Evolutionary conservation across 441 rosid species (phyloP), one percentile per base, ranked within the genome.

Genomic region (Hura crepitans): DNA sequence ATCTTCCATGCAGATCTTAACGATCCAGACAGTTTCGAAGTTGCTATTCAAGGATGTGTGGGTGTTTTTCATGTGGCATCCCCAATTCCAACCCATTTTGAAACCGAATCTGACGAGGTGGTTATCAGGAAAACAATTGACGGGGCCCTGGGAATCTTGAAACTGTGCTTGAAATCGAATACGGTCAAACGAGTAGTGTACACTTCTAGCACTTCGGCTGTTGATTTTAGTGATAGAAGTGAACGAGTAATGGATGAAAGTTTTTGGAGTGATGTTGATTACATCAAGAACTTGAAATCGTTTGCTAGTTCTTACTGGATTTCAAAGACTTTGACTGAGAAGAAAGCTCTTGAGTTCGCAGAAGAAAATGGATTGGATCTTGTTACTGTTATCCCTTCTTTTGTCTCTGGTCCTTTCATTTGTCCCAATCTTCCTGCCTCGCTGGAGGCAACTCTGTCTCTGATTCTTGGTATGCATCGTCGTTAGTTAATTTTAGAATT

Each of bases 371-470:
- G 79, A 23, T 57, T 70, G 68, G 71, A 73, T 35, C 55, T 78
- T 25, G 80, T 77, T 18, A 65, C 71, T 27, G 22, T 79, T 57
- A 54, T 72, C 15, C 74, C 75, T 25, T 51, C 62, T 4, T 51
- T 75, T 10, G 56, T 80, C 0, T 74, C 74, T 2, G 75, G 79
- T 18, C 75, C 90, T 6, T 84, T 86, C 66, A 75, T 84, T 55
- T 84, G 82, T 62, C 81, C 82, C 23, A 56, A 57, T n/a, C 39
- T 80, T 61, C 90, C 88, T 7, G 64, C 74, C 15, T 86, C 84
- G 1, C 79, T 84, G 33, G 71, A 64, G 62, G 69, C 69, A 7
- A 66, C 76, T 18, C 73, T 81, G 49, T 72, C 78, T 58, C 65
- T 82, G 80, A 53, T 78, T 28, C 70, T 79, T 60, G 85, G 85